phyloP scores from a whole-genome alignment of 257 asterid species.

The Primulina huaijiensis region DNA sequence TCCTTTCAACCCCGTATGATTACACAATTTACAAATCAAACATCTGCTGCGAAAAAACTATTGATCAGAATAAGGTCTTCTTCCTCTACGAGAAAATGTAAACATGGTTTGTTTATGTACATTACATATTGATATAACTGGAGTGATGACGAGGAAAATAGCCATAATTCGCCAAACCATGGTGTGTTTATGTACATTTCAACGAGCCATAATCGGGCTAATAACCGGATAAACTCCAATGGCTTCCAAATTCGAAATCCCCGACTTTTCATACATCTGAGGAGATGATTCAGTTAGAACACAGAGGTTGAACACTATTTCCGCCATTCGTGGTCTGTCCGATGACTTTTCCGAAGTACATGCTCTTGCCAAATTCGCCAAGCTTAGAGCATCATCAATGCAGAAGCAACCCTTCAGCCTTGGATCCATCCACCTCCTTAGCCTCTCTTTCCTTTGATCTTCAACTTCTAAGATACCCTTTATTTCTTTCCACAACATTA shows the following conservation, averaged over 20 bases:
- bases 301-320: slow-evolving; percentile 58
- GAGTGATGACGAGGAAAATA: too few relatives aligned
- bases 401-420: slow-evolving; percentile 36
- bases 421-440: slow-evolving; percentile 72
- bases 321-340: slow-evolving; percentile 67
- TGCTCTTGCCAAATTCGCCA: slow-evolving; percentile 61
- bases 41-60: not conserved
- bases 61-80: not conserved
- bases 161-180: too few relatives aligned
- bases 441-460: slow-evolving; percentile 47
- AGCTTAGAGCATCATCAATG: slow-evolving; percentile 58
- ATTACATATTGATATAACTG: too few relatives aligned
- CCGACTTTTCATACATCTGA: slow-evolving; percentile 37
- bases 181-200: slow-evolving; percentile 12
- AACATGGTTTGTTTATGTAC: slow-evolving; percentile 8
- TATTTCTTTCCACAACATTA: slow-evolving; percentile 58
- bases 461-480: slow-evolving; percentile 48
- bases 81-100: not conserved
- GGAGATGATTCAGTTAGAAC: slow-evolving; percentile 57
- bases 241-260: slow-evolving; percentile 39
- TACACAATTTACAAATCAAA: not conserved
- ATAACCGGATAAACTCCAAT: slow-evolving; percentile 46
- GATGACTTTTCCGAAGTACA: slow-evolving; percentile 57
- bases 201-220: slow-evolving; percentile 52
- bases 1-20: not conserved